Conservation (phyloP, 148 eudicot genomes). For the Rhododendron griersonianum region DNA sequence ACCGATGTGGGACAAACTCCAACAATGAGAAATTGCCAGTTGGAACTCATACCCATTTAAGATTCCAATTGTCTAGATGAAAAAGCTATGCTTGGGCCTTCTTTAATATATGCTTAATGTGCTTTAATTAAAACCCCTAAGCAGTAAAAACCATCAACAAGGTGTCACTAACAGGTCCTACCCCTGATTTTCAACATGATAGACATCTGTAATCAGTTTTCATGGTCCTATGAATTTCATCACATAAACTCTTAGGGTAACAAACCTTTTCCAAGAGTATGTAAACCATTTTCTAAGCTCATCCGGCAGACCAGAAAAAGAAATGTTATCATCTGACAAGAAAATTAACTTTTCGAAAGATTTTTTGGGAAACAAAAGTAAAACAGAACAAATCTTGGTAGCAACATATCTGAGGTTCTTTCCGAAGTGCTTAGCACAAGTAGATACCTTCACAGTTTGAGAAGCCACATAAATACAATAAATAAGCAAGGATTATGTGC, state of each 20-base stretch:
- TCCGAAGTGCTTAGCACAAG: not conserved
- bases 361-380: not conserved
- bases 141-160: not conserved
- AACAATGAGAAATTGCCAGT: not conserved
- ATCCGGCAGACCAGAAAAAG: not conserved
- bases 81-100: not conserved
- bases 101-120: not conserved
- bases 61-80: not conserved
- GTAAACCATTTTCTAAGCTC: slow-evolving; percentile 1
- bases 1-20: too few species aligned
- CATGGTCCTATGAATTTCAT: not conserved
- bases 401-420: not conserved
- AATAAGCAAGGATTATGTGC: not conserved
- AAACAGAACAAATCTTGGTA: not conserved
- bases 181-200: not conserved
- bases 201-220: not conserved
- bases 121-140: not conserved
- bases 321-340: not conserved
- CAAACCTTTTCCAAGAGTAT: not conserved
- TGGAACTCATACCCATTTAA: not conserved
- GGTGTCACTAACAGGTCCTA: not conserved
- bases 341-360: not conserved
- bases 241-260: not conserved
- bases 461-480: not conserved
- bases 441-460: not conserved